Evolutionary conservation across 192 early-diverging fungal genomes (phyloP).

Genomic region (Rhizoclosmatium globosum): DNA sequence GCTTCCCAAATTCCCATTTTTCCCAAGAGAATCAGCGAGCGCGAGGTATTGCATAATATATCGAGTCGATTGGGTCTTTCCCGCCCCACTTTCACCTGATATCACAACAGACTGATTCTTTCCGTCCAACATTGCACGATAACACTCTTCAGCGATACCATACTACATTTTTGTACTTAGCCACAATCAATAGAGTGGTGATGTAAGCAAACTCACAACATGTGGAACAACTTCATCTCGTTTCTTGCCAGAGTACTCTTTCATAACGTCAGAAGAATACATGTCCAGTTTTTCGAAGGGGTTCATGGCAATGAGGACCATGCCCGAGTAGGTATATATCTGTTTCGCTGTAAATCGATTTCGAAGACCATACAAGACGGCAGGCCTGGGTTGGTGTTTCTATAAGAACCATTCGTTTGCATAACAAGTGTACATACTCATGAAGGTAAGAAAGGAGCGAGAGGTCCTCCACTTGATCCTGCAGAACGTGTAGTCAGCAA

Average conservation of each 20-base stretch:
- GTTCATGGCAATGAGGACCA: conserved; percentile 92
- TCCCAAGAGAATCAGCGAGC: conserved; percentile 37
- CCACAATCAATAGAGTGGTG: not conserved
- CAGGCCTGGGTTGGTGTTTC: conserved; percentile 5
- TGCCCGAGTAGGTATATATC: conserved; percentile 96
- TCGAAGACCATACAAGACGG: conserved; percentile 27
- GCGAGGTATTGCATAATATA: conserved; percentile 92
- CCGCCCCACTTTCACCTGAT: conserved; percentile 92
- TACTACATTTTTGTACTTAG: conserved; percentile 48
- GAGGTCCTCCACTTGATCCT: conserved; percentile 36
- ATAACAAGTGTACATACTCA: conserved; percentile 17
- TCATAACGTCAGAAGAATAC: conserved; percentile 66
- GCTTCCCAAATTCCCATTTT: not conserved
- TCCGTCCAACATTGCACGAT: conserved; percentile 89
- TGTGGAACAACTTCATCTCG: conserved; percentile 89
- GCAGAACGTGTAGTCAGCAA: conserved; percentile 49
- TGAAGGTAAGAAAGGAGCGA: conserved; percentile 41
- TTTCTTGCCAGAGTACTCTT: conserved; percentile 79
- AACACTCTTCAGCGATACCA: conserved; percentile 93
- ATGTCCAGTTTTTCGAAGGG: conserved; percentile 83
- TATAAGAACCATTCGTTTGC: not conserved
- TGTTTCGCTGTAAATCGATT: conserved; percentile 23
- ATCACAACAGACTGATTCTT: conserved; percentile 94
- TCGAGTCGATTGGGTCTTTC: conserved; percentile 90
- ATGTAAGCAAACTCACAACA: conserved; percentile 46